Evolutionary conservation across 1,284 basidiomycete species (phyloP).

Genomic region (Ganoderma multipileum): DNA sequence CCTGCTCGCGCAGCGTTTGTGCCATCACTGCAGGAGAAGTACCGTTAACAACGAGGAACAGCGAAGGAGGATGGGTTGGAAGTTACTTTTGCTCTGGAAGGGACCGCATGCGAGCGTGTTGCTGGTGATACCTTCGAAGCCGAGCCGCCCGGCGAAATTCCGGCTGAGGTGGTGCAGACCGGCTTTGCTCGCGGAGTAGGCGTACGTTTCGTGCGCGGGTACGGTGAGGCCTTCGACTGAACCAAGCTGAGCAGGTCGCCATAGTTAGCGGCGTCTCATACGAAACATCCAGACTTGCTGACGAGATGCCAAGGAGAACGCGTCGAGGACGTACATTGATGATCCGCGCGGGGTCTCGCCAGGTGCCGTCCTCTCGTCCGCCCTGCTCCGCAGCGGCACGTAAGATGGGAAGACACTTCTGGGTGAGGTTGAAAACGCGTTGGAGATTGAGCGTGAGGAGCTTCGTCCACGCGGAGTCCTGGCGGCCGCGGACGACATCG

Average conservation of each 20-base stretch:
- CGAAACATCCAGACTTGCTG: background rate
- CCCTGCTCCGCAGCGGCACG: slow-evolving; percentile 56
- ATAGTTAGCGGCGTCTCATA: background rate
- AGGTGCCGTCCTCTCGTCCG: slow-evolving; percentile 45
- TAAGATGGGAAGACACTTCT: slow-evolving; percentile 69
- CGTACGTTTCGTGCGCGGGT: slow-evolving; percentile 69
- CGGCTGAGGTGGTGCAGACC: slow-evolving; percentile 68
- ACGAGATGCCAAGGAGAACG: background rate
- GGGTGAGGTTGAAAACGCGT: slow-evolving; percentile 74
- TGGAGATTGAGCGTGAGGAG: slow-evolving; percentile 73
- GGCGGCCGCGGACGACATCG: background rate
- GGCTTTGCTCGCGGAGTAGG: slow-evolving; percentile 74
- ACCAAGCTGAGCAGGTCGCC: slow-evolving; percentile 58
- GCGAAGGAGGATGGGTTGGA: slow-evolving; percentile 11
- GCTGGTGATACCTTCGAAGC: slow-evolving; percentile 66
- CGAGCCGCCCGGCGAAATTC: slow-evolving; percentile 66
- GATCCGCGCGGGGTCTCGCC: slow-evolving; percentile 61
- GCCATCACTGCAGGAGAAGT: slow-evolving; percentile 58
- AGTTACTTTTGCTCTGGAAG: slow-evolving; percentile 57
- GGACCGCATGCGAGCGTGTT: slow-evolving; percentile 75
- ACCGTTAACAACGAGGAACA: background rate
- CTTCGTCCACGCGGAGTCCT: slow-evolving; percentile 64
- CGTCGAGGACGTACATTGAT: slow-evolving; percentile 57
- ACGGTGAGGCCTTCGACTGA: slow-evolving; percentile 65
- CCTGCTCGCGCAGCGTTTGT: slow-evolving; percentile 55